Evolutionary conservation across 176 grass and related monocot genomes (phyloP), one percentile per base, ranked within the genome.

Genomic region (Triticum timopheevii): DNA sequence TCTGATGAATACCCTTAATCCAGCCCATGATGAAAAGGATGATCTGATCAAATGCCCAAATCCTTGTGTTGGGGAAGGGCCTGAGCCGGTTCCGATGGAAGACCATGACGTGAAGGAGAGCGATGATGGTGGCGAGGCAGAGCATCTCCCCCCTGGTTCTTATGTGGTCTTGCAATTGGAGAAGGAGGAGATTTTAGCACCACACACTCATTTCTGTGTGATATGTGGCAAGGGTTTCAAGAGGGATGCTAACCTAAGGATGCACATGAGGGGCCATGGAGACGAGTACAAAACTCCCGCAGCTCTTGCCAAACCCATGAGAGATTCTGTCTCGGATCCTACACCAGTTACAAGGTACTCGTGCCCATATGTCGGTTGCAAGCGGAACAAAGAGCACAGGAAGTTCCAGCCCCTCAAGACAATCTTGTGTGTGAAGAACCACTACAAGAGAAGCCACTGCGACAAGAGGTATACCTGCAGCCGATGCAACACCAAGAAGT

Each of bases 381-480:
- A 97, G 79, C 80, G 95, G 77, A 97, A 97, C 68, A 97, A 97
- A 77, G 95, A 94, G 84, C 95, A 97, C 85, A 94, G 90, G 85
- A 97, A 94, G 80, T 97, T 97, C 71, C 95, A 94, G 75, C 95
- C 95, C 78, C 83, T 97, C 31, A 97, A 97, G 81, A 97, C 95
- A 64, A 97, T 97, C 24, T 77, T 94, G 52, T 97, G 95, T 67
- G 95, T 97, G 78, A 97, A 97, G 81, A 97, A 97, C 84, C 95
- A 97, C 81, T 97, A 94, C 81, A 97, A 97, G 67, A 87, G 95
- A 84, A 97, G 92, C 90, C 95, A 97, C 33, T 97, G 95, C 19
- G 95, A 97, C 90, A 97, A 97, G 90, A 97, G 95, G 75, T 97
- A 97, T 81, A 94, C 88, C 27, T 97, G 95, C 79, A 97, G 95